Conservation (phyloP, 306 rosid species). For the Fragaria vesca region DNA sequence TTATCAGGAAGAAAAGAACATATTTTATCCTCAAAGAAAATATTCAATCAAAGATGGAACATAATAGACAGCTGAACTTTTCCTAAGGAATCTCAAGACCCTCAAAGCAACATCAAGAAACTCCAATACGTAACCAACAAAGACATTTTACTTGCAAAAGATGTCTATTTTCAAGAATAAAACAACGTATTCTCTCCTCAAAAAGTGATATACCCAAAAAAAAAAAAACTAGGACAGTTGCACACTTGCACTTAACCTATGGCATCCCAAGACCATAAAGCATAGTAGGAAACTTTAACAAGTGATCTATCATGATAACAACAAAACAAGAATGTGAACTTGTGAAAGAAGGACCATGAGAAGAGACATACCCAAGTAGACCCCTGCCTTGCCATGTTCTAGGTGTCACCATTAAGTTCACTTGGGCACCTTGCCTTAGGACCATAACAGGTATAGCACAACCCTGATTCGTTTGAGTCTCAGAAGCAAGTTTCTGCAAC, state of each 20-base stretch:
- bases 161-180: not conserved
- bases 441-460: constrained; percentile 52
- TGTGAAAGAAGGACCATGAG: constrained; percentile 2
- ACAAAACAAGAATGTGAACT: not conserved
- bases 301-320: not conserved
- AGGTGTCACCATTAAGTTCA: constrained; percentile 71
- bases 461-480: constrained; percentile 63
- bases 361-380: constrained; percentile 73
- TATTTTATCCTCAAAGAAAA: not conserved
- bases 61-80: not conserved
- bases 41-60: not conserved
- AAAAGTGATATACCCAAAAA: not conserved
- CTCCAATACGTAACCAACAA: not conserved
- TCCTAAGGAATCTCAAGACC: not conserved
- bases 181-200: not conserved
- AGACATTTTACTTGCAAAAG: constrained; percentile 1
- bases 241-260: not conserved
- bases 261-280: not conserved
- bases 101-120: constrained; percentile 6
- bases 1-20: not conserved
- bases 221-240: not conserved
- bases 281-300: not conserved
- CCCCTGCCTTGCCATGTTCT: constrained; percentile 96
- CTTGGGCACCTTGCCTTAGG: constrained; percentile 67
- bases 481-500: constrained; percentile 68